Percentiles rank a stretch among this genome's conserved stretches.
Evolutionary conservation across 306 rosid genomes (phyloP).

Genomic region (Trifolium repens): DNA sequence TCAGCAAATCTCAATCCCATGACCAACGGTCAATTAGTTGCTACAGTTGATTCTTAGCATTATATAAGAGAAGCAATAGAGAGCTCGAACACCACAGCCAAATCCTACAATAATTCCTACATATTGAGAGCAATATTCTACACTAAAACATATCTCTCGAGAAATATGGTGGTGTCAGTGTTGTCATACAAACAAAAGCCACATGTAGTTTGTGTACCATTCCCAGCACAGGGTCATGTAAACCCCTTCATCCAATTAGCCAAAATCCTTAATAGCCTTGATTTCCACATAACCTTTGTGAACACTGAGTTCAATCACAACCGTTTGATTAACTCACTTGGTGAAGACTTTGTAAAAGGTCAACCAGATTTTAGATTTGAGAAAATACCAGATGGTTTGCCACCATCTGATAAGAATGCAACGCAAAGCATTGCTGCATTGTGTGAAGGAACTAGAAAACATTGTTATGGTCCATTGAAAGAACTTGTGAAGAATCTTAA

Average conservation of each 20-base stretch:
- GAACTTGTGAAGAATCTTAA: slow-evolving; percentile 27
- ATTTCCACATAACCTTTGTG: slow-evolving; percentile 35
- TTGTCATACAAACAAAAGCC: slow-evolving; percentile 5
- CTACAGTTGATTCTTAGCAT: background rate
- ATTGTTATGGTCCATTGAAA: slow-evolving; percentile 25
- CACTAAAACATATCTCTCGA: background rate
- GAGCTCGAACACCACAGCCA: background rate
- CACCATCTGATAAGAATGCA: background rate
- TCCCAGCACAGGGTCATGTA: slow-evolving; percentile 36
- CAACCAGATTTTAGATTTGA: background rate
- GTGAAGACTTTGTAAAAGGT: background rate
- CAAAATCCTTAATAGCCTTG: slow-evolving; percentile 14
- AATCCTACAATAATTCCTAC: background rate
- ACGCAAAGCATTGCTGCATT: slow-evolving; percentile 8
- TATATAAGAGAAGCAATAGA: slow-evolving; percentile 11
- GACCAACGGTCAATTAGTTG: too few relatives aligned
- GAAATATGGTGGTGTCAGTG: background rate
- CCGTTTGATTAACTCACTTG: slow-evolving; percentile 18
- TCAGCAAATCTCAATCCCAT: too few relatives aligned
- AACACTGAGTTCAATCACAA: slow-evolving; percentile 29
- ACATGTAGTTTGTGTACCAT: slow-evolving; percentile 30
- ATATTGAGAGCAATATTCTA: background rate
- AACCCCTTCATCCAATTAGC: slow-evolving; percentile 34
- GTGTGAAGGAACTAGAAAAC: background rate
- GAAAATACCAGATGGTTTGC: slow-evolving; percentile 33